Evolutionary conservation across 2,329 filamentous ascomycete genomes (phyloP).

Genomic region (Fusarium burgessii): DNA sequence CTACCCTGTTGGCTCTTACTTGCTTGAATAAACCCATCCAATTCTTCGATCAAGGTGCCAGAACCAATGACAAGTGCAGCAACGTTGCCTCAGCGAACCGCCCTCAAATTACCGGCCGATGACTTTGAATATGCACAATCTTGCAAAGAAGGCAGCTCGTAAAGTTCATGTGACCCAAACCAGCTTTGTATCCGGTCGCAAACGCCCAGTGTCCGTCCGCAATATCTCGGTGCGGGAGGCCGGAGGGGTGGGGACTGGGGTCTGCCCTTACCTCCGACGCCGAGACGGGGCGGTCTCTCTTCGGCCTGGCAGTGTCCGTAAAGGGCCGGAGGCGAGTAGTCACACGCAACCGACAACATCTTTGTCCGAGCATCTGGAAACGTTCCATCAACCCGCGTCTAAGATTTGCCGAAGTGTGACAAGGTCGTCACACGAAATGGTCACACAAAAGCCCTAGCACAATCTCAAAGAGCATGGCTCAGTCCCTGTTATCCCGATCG

Average conservation of each 20-base stretch:
- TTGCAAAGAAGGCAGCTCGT: conserved; percentile 2
- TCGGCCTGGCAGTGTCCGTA: conserved; percentile 32
- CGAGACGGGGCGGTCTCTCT: conserved; percentile 38
- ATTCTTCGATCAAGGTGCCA: neutral
- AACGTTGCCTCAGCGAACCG: conserved; percentile 10
- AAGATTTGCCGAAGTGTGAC: conserved; percentile 36
- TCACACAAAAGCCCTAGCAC: conserved; percentile 23
- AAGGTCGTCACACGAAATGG: conserved; percentile 7
- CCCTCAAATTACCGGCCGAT: neutral
- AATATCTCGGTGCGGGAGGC: conserved; percentile 29
- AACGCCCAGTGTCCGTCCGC: conserved; percentile 30
- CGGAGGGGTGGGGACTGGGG: conserved; percentile 24
- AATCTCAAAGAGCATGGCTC: conserved; percentile 7
- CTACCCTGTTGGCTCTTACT: conserved; percentile 35
- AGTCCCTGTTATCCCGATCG: conserved; percentile 4
- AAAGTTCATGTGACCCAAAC: conserved; percentile 14
- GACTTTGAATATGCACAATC: neutral
- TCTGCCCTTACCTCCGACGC: conserved; percentile 18
- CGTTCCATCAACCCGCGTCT: conserved; percentile 36
- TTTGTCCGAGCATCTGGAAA: conserved; percentile 42
- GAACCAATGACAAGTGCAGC: conserved; percentile 9
- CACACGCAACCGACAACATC: conserved; percentile 16
- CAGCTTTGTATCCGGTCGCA: conserved; percentile 17
- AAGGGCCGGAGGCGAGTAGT: conserved; percentile 37
- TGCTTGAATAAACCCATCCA: conserved; percentile 19